Base-by-base conservation (phyloP, 306 rosid genomes). In the Psophocarpus tetragonolobus region DNA sequence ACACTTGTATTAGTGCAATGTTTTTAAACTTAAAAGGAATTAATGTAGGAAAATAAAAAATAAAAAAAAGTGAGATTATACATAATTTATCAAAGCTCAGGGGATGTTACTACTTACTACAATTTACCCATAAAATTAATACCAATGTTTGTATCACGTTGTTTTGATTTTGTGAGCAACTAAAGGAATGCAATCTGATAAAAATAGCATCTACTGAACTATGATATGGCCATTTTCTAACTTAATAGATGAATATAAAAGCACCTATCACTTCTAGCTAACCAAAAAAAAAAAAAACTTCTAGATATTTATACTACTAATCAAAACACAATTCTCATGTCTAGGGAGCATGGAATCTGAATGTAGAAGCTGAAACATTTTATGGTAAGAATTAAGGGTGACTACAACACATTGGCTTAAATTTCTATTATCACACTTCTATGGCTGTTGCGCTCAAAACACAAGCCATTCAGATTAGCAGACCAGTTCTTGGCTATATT, bases 311-410 rank as follows among this genome's bases (percentile, higher is more conserved):
- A 44, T 15, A 66, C 6, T 36, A 48, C 73, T 60, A 50, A 32
- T 60, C 73, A 79, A 79, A 71, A 69, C n/a, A 72, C 18, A 67
- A 29, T 58, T 58, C 23, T 41, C 33, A 74, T 9, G 27, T 29
- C 30, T 54, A 5, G 71, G 74, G 27, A 57, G 68, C 5, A 41
- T 10, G 5, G 33, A 42, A 21, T 51, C 51, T 66, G 39, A 30
- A 72, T 32, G 42, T 54, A 73, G 76, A 67, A 73, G 77, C 20
- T 39, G 68, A 78, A 66, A 26, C 73, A 78, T 66, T 74, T 57
- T 54, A 33, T 35, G 51, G 51, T 36, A 45, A 47, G 62, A 73
- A 73, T 56, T 53, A 73, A 60, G 63, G 32, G 50, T 23, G 23
- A 73, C 62, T 18, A 60, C 33, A 73, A 73, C 48, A 61, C 30